Conservation (phyloP, 176 grass and related monocot genomes). For the Avena sativa region DNA sequence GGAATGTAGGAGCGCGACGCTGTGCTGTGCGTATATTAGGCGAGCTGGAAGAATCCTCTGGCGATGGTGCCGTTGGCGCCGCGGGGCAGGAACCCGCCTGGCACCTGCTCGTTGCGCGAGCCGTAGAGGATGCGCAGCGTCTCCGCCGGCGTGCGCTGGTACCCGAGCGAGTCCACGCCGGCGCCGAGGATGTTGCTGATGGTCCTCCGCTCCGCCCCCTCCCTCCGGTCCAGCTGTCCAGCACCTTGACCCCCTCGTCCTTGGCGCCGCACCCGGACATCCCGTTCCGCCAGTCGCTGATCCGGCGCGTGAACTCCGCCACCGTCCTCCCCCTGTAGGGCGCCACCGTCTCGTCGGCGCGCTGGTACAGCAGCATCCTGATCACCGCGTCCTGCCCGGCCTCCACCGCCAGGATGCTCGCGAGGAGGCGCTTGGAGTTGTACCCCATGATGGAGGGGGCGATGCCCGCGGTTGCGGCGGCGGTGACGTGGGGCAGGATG, state of each 20-base stretch:
- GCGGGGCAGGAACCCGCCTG: constrained; percentile 72
- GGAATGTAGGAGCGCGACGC: neutral
- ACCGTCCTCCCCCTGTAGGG: constrained; percentile 72
- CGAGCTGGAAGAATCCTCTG: constrained; percentile 53
- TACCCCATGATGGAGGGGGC: constrained; percentile 59
- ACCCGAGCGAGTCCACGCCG: constrained; percentile 61
- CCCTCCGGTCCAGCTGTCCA: constrained; percentile 42
- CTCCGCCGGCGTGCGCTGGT: constrained; percentile 68
- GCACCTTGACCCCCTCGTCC: constrained; percentile 75
- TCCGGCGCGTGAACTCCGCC: constrained; percentile 61
- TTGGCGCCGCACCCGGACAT: constrained; percentile 57
- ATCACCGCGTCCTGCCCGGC: constrained; percentile 84
- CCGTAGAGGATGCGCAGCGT: constrained; percentile 80
- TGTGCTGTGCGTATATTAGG: neutral
- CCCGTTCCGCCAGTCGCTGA: constrained; percentile 61
- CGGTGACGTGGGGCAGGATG: constrained; percentile 70
- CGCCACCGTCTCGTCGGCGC: constrained; percentile 48
- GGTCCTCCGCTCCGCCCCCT: constrained; percentile 61
- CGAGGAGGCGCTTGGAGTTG: constrained; percentile 52
- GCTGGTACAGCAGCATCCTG: constrained; percentile 74
- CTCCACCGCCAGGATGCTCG: constrained; percentile 76
- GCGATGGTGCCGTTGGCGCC: constrained; percentile 72
- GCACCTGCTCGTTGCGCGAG: constrained; percentile 56
- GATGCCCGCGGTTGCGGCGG: constrained; percentile 57
- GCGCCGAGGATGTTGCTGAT: constrained; percentile 73